Conservation (phyloP, 192 early-diverging fungal genomes). For the Rhizophagus clarus region DNA sequence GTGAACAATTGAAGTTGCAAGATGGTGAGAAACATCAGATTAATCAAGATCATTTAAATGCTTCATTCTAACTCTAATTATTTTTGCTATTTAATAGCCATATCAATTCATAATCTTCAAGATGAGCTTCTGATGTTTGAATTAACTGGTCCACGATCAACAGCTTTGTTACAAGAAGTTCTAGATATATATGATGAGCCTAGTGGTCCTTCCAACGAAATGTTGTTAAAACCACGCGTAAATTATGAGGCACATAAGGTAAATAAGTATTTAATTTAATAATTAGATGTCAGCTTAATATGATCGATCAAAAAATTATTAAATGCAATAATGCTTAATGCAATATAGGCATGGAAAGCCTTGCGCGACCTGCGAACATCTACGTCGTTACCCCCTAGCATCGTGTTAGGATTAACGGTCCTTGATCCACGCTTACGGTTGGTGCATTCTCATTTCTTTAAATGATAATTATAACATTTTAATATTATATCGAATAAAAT, state of each 20-base stretch:
- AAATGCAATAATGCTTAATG: not conserved
- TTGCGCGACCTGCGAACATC: slow-evolving; percentile 61
- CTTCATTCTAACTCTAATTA: too few relatives aligned
- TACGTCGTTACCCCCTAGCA: slow-evolving; percentile 76
- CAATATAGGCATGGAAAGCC: slow-evolving; percentile 46
- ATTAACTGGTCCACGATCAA: slow-evolving; percentile 84
- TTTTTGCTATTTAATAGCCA: not conserved
- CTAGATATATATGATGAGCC: slow-evolving; percentile 46
- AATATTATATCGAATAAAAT: not conserved
- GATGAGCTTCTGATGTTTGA: slow-evolving; percentile 75
- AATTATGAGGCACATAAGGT: slow-evolving; percentile 48
- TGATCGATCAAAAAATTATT: too few relatives aligned
- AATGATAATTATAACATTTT: not conserved
- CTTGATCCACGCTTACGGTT: slow-evolving; percentile 85
- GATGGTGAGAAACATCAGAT: not conserved
- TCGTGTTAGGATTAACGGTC: slow-evolving; percentile 76
- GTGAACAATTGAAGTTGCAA: slow-evolving; percentile 17
- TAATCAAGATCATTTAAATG: not conserved
- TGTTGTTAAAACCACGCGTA: not conserved
- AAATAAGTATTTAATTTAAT: slow-evolving; percentile 15
- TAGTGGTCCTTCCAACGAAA: not conserved
- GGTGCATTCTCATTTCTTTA: not conserved
- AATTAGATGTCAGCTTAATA: not conserved
- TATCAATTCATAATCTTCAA: slow-evolving; percentile 52
- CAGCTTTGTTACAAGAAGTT: slow-evolving; percentile 69